These are phyloP conservation scores for Salicornia ramosissima DNA, from an alignment of 148 eudicot species.

Conservation along the genomic window DNA sequence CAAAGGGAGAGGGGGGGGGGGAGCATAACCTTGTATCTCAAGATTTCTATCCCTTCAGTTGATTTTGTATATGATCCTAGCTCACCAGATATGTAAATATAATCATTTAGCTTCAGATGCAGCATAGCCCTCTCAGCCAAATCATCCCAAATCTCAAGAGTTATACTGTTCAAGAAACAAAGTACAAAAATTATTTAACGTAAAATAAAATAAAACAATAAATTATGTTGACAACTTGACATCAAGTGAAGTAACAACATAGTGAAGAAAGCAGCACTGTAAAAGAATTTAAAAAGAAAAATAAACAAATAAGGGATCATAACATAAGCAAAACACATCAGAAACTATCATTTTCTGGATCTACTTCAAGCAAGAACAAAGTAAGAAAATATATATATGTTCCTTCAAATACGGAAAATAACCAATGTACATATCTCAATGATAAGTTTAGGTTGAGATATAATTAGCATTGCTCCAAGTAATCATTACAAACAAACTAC, in stretches of 20 bases:
- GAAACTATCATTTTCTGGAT: neutral
- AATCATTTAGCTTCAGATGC: constrained; percentile 60
- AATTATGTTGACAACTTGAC: neutral
- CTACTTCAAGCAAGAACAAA: neutral
- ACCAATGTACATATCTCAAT: neutral
- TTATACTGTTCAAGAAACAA: constrained; percentile 39
- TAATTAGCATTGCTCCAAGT: neutral
- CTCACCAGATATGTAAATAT: constrained; percentile 61
- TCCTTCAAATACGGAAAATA: neutral
- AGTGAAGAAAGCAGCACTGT: no score
- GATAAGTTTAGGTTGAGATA: neutral
- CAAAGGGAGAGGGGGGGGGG: neutral
- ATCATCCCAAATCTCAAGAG: constrained; percentile 48
- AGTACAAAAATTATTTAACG: neutral
- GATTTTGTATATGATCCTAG: constrained; percentile 37
- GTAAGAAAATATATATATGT: neutral
- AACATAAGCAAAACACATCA: no score
- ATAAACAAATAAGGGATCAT: no score
- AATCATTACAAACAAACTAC: neutral
- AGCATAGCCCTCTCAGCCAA: constrained; percentile 51
- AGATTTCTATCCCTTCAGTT: constrained; percentile 29
- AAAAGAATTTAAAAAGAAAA: no score
- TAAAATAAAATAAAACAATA: neutral
- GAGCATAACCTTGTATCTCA: constrained; percentile 38
- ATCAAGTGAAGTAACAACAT: no score